Evolutionary conservation across 2,329 filamentous ascomycete species (phyloP).

Genomic region (Furcasterigmium sp.): DNA sequence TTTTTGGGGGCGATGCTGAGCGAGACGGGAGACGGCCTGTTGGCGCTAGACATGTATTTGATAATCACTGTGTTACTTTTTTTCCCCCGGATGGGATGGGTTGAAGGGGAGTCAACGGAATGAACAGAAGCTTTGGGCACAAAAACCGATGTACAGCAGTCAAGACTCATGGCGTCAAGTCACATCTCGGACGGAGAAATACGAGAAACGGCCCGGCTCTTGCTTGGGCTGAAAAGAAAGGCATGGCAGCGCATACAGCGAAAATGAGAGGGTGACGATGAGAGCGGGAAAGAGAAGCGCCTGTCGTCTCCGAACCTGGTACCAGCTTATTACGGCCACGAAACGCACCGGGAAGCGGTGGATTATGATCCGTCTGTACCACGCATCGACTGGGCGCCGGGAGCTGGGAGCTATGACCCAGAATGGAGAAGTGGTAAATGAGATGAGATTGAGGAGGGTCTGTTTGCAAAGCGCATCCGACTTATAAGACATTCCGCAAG

Average conservation of each 20-base stretch:
- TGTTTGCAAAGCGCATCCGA: slow-evolving; percentile 1
- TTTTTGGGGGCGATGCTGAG: neutral
- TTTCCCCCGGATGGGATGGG: neutral
- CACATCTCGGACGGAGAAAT: neutral
- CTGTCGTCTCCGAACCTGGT: too few relatives aligned
- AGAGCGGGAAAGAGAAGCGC: too few relatives aligned
- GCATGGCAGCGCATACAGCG: too few relatives aligned
- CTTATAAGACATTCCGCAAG: slow-evolving; percentile 2
- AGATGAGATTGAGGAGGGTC: neutral
- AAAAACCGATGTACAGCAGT: neutral
- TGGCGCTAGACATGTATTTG: neutral
- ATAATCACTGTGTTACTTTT: too few relatives aligned
- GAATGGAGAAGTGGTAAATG: neutral
- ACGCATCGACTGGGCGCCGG: too few relatives aligned
- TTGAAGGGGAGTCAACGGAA: neutral
- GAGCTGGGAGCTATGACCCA: too few relatives aligned
- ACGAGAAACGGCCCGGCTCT: neutral
- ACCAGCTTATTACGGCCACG: too few relatives aligned
- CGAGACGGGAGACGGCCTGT: neutral
- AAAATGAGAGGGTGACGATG: too few relatives aligned
- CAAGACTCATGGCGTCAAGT: neutral
- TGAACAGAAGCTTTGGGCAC: neutral
- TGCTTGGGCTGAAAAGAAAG: neutral
- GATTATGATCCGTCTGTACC: too few relatives aligned
- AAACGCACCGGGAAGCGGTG: too few relatives aligned